Evolutionary conservation across 225 moss, liverwort and hornwort species (phyloP).

Genomic region (Pseudisothecium myosuroides): DNA sequence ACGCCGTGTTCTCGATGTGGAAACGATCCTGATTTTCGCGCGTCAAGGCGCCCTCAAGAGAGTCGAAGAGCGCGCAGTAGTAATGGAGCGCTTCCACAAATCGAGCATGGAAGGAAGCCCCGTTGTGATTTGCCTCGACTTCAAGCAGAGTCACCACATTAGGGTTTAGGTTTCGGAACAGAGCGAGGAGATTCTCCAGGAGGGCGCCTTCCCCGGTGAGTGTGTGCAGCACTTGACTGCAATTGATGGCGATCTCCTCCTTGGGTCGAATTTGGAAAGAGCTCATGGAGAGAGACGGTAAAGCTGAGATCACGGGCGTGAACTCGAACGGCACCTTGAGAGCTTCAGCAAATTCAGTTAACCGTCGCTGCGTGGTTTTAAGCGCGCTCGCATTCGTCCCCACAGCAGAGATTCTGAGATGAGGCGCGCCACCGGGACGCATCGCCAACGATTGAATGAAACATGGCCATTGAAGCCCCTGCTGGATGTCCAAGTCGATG

Average conservation of each 20-base stretch:
- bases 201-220: constrained; percentile 8
- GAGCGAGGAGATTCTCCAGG: constrained; percentile 11
- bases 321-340: constrained; percentile 49
- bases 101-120: constrained; percentile 28
- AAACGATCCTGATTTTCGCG: constrained; percentile 45
- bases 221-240: constrained; percentile 52
- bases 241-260: constrained; percentile 61
- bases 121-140: constrained; percentile 58
- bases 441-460: constrained; percentile 65
- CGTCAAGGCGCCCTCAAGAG: constrained; percentile 46
- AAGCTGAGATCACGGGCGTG: constrained; percentile 14
- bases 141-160: constrained; percentile 58
- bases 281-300: constrained; percentile 18
- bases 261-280: constrained; percentile 13
- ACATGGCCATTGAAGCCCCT: constrained; percentile 77
- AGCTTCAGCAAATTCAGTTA: constrained; percentile 48
- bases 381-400: constrained; percentile 26
- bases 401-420: constrained; percentile 58
- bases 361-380: constrained; percentile 37
- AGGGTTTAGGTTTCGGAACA: constrained; percentile 41
- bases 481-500: constrained; percentile 64
- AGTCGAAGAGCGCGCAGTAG: constrained; percentile 77
- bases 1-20: constrained; percentile 46
- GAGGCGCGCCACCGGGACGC: constrained; percentile 28
- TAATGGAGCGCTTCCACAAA: constrained; percentile 69